Conservation (phyloP, 345 rosid species). For the Mallotus nudiflorus region DNA sequence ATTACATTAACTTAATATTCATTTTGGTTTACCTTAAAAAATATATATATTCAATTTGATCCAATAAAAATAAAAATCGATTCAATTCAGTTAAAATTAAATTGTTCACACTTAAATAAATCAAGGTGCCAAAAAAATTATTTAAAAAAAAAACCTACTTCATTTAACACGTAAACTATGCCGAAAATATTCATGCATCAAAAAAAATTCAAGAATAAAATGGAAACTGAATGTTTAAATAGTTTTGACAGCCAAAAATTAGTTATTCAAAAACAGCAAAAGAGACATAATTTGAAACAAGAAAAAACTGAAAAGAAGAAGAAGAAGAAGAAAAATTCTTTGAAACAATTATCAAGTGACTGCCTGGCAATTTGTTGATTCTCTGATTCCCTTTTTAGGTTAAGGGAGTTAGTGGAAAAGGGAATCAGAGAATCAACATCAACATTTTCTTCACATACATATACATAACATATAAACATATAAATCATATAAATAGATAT, state of each 20-base stretch:
- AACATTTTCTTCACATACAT: neutral
- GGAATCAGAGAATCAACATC: neutral
- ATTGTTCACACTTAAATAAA: neutral
- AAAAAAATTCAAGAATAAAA: neutral
- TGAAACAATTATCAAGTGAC: neutral
- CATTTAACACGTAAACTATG: too few relatives aligned
- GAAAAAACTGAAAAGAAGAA: neutral
- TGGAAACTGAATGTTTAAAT: neutral
- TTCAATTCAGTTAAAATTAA: neutral
- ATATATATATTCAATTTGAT: too few relatives aligned
- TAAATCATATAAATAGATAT: too few relatives aligned
- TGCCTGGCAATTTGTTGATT: conserved; percentile 30
- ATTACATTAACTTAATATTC: too few relatives aligned
- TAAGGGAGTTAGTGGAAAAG: neutral
- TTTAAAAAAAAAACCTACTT: too few relatives aligned
- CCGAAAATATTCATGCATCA: too few relatives aligned
- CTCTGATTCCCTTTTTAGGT: conserved; percentile 59
- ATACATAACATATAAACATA: too few relatives aligned
- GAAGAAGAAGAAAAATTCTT: neutral
- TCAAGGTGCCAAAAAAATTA: too few relatives aligned
- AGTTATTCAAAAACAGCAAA: neutral
- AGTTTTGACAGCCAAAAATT: neutral
- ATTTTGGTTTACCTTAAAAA: too few relatives aligned
- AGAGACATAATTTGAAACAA: neutral
- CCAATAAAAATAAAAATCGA: too few relatives aligned